Conservation (phyloP, 148 eudicot species). For the Rhododendron kiyosumense region DNA sequence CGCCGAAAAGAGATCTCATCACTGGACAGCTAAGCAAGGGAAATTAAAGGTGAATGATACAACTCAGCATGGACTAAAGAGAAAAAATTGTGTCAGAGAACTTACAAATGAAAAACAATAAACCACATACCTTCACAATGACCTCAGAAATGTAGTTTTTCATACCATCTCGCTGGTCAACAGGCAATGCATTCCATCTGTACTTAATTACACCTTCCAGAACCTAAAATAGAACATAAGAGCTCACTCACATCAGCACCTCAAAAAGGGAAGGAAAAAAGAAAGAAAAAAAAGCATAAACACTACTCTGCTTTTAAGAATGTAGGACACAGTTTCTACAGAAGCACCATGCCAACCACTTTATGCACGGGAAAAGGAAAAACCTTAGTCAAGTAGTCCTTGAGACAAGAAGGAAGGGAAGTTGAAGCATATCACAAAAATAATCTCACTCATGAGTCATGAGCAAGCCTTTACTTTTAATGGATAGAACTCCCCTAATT, state of each 20-base stretch:
- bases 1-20: slow-evolving; percentile 80
- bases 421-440: not conserved
- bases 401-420: not conserved
- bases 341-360: not conserved
- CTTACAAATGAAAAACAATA: not conserved
- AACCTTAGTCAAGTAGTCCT: not conserved
- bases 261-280: not conserved
- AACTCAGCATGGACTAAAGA: not conserved
- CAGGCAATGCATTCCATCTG: slow-evolving; percentile 97
- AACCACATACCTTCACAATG: slow-evolving; percentile 68
- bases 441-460: not conserved
- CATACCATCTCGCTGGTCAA: slow-evolving; percentile 94
- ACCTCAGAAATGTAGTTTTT: slow-evolving; percentile 94
- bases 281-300: not conserved
- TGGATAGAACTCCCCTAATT: not conserved
- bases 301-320: not conserved
- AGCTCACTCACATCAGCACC: not conserved
- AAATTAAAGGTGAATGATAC: not conserved
- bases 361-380: not conserved
- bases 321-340: not conserved
- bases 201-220: slow-evolving; percentile 97
- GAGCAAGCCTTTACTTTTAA: not conserved
- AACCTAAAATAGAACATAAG: slow-evolving; percentile 33
- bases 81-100: not conserved
- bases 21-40: slow-evolving; percentile 63